Evolutionary conservation across 805 yeast species (phyloP).

Genomic region (Candida pseudoglaebosa): DNA sequence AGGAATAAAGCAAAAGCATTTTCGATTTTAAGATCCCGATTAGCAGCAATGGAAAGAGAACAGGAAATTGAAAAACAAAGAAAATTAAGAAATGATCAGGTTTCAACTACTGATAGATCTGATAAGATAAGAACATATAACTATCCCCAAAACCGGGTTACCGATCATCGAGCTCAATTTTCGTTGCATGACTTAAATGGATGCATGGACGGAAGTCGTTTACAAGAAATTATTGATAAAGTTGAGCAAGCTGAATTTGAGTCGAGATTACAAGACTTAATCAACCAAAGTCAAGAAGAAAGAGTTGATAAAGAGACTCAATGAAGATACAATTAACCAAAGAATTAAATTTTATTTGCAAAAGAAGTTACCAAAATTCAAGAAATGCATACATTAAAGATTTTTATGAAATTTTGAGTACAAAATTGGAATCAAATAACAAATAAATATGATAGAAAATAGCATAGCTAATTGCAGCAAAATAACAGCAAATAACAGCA

Average conservation of each 20-base stretch:
- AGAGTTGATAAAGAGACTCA: too few species aligned
- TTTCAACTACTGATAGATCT: constrained; percentile 81
- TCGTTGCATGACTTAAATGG: constrained; percentile 67
- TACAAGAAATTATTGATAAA: constrained; percentile 33
- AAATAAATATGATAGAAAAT: too few species aligned
- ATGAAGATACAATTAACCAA: too few species aligned
- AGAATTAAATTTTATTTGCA: too few species aligned
- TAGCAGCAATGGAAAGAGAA: constrained; percentile 75
- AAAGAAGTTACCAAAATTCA: too few species aligned
- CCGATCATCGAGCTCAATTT: constrained; percentile 88
- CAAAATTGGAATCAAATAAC: too few species aligned
- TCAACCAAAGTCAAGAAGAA: constrained; percentile 4
- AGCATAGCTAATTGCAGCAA: too few species aligned
- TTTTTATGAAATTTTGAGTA: too few species aligned
- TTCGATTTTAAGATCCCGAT: constrained; percentile 70
- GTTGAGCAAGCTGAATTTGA: constrained; percentile 38
- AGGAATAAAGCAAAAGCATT: constrained; percentile 91
- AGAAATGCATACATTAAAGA: too few species aligned
- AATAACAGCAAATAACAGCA: too few species aligned
- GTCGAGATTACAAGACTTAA: constrained; percentile 26
- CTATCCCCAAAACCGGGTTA: constrained; percentile 85
- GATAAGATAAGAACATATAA: constrained; percentile 94
- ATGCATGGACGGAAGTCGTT: constrained; percentile 34
- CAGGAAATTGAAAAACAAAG: constrained; percentile 64
- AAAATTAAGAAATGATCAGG: constrained; percentile 73